These are phyloP conservation scores for Sinapis alba DNA, from an alignment of 441 rosid species.

Conservation along the genomic window DNA sequence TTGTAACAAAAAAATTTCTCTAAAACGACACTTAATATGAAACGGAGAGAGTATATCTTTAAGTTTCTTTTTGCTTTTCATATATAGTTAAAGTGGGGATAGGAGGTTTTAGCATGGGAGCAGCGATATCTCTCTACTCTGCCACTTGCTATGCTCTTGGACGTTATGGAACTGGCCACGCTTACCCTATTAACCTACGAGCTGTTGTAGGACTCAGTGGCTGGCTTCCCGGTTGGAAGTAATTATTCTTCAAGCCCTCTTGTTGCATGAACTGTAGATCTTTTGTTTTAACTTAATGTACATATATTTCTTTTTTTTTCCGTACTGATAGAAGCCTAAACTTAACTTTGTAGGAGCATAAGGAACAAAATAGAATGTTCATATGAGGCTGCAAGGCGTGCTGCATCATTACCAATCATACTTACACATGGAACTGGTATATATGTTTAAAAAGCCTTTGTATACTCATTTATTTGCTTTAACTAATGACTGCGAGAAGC, in stretches of 20 bases:
- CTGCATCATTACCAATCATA: slow-evolving; percentile 65
- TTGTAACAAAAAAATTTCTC: too few species aligned
- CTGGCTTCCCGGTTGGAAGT: slow-evolving; percentile 81
- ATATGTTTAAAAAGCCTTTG: background rate
- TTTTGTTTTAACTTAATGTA: background rate
- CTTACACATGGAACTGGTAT: slow-evolving; percentile 64
- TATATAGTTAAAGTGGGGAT: slow-evolving; percentile 70
- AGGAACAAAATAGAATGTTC: slow-evolving; percentile 64
- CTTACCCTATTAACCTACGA: slow-evolving; percentile 54
- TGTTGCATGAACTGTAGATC: background rate
- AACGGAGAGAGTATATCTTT: too few species aligned
- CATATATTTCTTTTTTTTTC: background rate
- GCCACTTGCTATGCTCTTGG: slow-evolving; percentile 63
- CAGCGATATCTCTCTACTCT: slow-evolving; percentile 67
- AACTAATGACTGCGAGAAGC: background rate
- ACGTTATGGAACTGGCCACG: slow-evolving; percentile 56
- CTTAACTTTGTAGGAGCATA: slow-evolving; percentile 45
- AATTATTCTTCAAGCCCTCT: slow-evolving; percentile 7
- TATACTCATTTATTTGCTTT: background rate
- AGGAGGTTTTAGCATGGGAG: slow-evolving; percentile 81
- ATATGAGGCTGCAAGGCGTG: slow-evolving; percentile 65
- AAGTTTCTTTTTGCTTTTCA: slow-evolving; percentile 8
- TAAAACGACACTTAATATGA: too few species aligned
- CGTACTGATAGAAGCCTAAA: slow-evolving; percentile 6
- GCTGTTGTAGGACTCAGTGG: slow-evolving; percentile 77